Evolutionary conservation across 179 eudicot species (phyloP).

Genomic region (Corrigiola litoralis): DNA sequence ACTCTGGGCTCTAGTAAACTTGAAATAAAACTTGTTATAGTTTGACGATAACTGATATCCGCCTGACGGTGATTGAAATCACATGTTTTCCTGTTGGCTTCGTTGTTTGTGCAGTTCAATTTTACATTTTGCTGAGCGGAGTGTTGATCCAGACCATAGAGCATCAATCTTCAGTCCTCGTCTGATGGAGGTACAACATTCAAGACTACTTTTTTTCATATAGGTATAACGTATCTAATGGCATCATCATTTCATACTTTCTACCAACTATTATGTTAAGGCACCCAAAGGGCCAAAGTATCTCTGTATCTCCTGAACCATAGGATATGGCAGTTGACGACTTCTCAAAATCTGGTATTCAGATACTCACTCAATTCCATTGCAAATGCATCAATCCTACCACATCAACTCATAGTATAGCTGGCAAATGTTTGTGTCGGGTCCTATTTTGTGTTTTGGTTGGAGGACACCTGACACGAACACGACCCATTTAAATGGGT

Average conservation of each 20-base stretch:
- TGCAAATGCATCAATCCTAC: too few species aligned
- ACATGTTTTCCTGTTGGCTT: conserved; percentile 9
- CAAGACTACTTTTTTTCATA: background rate
- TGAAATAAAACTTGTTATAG: background rate
- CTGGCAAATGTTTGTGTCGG: too few species aligned
- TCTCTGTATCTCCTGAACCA: background rate
- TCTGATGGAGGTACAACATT: conserved; percentile 75
- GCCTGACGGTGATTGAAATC: conserved; percentile 1
- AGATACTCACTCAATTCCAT: too few species aligned
- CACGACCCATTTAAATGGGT: too few species aligned
- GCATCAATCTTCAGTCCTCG: conserved; percentile 88
- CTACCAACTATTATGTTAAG: background rate
- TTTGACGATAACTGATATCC: conserved; percentile 1
- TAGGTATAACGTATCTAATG: background rate
- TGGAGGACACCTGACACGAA: too few species aligned
- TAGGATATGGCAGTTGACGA: background rate
- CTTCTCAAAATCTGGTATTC: background rate
- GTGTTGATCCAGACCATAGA: conserved; percentile 72
- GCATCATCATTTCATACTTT: background rate
- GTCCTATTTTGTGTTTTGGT: too few species aligned
- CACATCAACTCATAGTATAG: too few species aligned
- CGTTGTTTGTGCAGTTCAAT: conserved; percentile 59
- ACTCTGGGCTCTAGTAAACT: too few species aligned
- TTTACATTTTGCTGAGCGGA: conserved; percentile 77
- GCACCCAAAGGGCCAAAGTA: background rate